Percentiles rank a stretch among this genome's conserved stretches.
phyloP scores from a whole-genome alignment of 1,284 basidiomycete species.

The Trichosporon ovoides region DNA sequence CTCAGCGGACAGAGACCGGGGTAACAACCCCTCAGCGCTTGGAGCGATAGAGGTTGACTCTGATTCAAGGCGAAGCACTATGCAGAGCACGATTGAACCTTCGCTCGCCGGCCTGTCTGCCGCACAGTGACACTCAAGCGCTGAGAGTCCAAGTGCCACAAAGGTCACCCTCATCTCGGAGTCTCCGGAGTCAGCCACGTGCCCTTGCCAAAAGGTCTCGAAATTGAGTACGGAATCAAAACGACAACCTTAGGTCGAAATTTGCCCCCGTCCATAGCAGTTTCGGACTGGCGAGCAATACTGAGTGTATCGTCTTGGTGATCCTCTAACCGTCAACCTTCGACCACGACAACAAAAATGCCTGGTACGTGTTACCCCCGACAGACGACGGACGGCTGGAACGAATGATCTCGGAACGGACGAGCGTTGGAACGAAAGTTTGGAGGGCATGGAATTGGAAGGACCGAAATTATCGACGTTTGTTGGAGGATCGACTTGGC shows the following conservation, averaged over 20 bases:
- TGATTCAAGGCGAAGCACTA: too few relatives aligned
- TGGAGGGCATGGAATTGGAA: not conserved
- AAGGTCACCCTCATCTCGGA: too few relatives aligned
- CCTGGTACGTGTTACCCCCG: not conserved
- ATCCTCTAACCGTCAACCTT: constrained; percentile 5
- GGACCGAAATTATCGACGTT: not conserved
- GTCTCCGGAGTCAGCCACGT: too few relatives aligned
- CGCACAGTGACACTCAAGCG: too few relatives aligned
- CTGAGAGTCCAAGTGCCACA: too few relatives aligned
- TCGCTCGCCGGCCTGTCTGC: too few relatives aligned
- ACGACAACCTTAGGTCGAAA: not conserved
- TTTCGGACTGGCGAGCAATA: not conserved
- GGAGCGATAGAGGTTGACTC: too few relatives aligned
- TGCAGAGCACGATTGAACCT: too few relatives aligned
- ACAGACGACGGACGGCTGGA: not conserved
- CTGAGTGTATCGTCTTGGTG: not conserved
- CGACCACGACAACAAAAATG: constrained; percentile 3
- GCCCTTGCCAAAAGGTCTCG: too few relatives aligned
- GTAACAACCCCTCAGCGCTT: too few relatives aligned
- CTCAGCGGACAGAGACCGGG: too few relatives aligned
- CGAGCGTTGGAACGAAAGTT: not conserved
- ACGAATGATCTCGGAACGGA: not conserved
- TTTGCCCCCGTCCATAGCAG: not conserved
- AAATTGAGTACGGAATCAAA: not conserved
- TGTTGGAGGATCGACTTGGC: not conserved